Percentiles rank a stretch among this genome's conserved stretches.
Evolutionary conservation across 2,329 filamentous ascomycete species (phyloP).

Genomic region (Stagonosporopsis rhizophila): DNA sequence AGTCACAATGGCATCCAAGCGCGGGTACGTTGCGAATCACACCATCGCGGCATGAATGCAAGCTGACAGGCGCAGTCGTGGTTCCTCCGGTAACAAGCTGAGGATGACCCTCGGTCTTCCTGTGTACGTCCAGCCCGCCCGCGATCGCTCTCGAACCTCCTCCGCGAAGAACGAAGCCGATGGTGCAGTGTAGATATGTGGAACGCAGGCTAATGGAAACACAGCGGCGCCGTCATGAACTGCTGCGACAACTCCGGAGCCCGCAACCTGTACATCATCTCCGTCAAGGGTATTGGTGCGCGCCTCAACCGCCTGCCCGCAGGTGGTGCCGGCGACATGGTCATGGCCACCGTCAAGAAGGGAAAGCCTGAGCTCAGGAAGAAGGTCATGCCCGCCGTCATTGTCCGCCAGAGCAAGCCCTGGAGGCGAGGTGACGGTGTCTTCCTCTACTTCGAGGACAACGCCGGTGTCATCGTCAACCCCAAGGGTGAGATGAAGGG

Average conservation of each 20-base stretch:
- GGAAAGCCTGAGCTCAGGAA: slow-evolving; percentile 99
- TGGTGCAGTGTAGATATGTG: slow-evolving; percentile 14
- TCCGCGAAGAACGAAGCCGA: slow-evolving; percentile 11
- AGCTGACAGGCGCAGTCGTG: slow-evolving; percentile 60
- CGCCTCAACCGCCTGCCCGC: slow-evolving; percentile 97
- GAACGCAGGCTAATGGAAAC: slow-evolving; percentile 38
- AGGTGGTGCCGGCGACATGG: slow-evolving; percentile 99
- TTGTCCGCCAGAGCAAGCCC: slow-evolving; percentile 98
- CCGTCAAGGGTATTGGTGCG: slow-evolving; percentile 97
- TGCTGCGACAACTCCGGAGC: slow-evolving; percentile 99
- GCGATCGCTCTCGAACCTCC: slow-evolving; percentile 21
- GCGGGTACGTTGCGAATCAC: slow-evolving; percentile 42
- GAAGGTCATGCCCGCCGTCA: slow-evolving; percentile 99
- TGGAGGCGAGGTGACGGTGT: slow-evolving; percentile 99
- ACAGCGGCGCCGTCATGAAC: slow-evolving; percentile 98
- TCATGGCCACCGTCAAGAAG: slow-evolving; percentile 99
- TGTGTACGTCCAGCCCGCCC: slow-evolving; percentile 74
- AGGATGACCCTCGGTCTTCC: slow-evolving; percentile 99
- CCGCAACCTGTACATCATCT: slow-evolving; percentile 99
- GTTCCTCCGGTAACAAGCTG: slow-evolving; percentile 99
- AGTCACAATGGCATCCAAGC: slow-evolving; percentile 52
- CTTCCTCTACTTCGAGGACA: slow-evolving; percentile 99
- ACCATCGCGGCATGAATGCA: neutral
- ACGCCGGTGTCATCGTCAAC: slow-evolving; percentile 99
- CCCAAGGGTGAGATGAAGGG: slow-evolving; percentile 99